Conservation (phyloP, 2,329 filamentous ascomycete genomes). For the Sporothrix euskadiensis region DNA sequence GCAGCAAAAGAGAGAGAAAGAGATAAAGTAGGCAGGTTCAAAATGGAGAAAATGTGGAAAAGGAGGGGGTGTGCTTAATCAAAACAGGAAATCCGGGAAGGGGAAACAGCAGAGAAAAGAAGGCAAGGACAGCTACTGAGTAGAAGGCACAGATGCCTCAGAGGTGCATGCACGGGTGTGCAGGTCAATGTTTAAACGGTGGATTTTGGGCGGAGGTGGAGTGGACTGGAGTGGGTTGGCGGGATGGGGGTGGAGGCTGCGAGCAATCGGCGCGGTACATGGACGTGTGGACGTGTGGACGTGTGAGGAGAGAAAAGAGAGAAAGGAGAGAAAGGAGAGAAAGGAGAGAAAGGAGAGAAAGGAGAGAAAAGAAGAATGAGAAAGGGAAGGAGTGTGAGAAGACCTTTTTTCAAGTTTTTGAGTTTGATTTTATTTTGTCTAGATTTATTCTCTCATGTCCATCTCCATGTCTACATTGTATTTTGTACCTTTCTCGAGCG, state of each 20-base stretch:
- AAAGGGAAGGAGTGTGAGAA: not conserved
- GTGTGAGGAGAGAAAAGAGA: not conserved
- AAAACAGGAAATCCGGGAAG: constrained; percentile 4
- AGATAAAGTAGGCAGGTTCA: not conserved
- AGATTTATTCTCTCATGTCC: too few relatives aligned
- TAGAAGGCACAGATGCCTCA: not conserved
- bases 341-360: not conserved
- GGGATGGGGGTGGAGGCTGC: not conserved
- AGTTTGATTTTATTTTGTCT: not conserved
- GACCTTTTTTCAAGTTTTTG: not conserved
- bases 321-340: too few relatives aligned
- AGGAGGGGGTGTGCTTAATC: not conserved
- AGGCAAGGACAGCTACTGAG: not conserved
- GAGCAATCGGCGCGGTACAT: constrained; percentile 9
- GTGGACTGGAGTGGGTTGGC: not conserved
- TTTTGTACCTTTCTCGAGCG: too few relatives aligned
- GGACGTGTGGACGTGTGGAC: not conserved
- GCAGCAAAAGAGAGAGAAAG: not conserved
- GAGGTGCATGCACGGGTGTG: not conserved
- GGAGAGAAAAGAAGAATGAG: not conserved
- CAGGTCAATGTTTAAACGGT: constrained; percentile 17
- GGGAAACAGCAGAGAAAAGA: not conserved
- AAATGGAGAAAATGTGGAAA: not conserved
- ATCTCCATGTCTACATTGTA: not conserved
- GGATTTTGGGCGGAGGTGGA: constrained; percentile 7